phyloP scores from a whole-genome alignment of 2,329 filamentous ascomycete genomes.

The Helminthosporium solani region DNA sequence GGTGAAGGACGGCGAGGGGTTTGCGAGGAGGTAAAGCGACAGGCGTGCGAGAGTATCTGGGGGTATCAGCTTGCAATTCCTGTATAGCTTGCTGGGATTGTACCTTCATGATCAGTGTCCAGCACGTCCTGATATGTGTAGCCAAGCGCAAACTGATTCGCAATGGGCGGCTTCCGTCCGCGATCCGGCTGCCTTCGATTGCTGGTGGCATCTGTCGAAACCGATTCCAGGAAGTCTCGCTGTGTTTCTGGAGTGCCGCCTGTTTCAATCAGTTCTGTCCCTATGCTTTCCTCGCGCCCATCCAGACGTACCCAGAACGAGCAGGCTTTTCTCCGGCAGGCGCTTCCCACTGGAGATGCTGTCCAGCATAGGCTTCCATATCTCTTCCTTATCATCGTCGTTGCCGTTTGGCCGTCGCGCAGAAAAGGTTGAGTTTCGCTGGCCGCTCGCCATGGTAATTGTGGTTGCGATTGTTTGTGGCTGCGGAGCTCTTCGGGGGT shows the following conservation, averaged over 20 bases:
- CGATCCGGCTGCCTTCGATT: slow-evolving; percentile 55
- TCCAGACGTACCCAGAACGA: slow-evolving; percentile 79
- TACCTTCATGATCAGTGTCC: slow-evolving; percentile 90
- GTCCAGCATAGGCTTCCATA: slow-evolving; percentile 94
- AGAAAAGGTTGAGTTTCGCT: slow-evolving; percentile 34
- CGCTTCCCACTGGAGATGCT: slow-evolving; percentile 86
- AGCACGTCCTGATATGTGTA: slow-evolving; percentile 96
- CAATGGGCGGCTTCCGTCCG: slow-evolving; percentile 67
- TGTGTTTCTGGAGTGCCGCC: slow-evolving; percentile 82
- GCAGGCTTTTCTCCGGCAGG: slow-evolving; percentile 85
- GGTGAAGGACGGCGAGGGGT: slow-evolving; percentile 77
- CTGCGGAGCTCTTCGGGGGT: slow-evolving; percentile 23
- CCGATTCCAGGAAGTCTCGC: slow-evolving; percentile 71
- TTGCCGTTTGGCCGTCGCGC: slow-evolving; percentile 52
- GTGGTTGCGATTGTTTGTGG: too few species aligned
- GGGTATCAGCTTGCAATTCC: slow-evolving; percentile 9
- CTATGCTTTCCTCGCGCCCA: slow-evolving; percentile 7
- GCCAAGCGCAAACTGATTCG: slow-evolving; percentile 87
- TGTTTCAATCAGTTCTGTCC: slow-evolving; percentile 39
- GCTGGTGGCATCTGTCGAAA: slow-evolving; percentile 42
- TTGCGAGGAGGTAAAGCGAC: slow-evolving; percentile 85
- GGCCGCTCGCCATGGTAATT: slow-evolving; percentile 41
- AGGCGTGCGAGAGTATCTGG: slow-evolving; percentile 85
- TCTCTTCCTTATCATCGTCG: slow-evolving; percentile 72
- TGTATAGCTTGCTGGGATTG: slow-evolving; percentile 10